Evolutionary conservation across 2,329 filamentous ascomycete genomes (phyloP).

Genomic region (Colletotrichum gloeosporioides): DNA sequence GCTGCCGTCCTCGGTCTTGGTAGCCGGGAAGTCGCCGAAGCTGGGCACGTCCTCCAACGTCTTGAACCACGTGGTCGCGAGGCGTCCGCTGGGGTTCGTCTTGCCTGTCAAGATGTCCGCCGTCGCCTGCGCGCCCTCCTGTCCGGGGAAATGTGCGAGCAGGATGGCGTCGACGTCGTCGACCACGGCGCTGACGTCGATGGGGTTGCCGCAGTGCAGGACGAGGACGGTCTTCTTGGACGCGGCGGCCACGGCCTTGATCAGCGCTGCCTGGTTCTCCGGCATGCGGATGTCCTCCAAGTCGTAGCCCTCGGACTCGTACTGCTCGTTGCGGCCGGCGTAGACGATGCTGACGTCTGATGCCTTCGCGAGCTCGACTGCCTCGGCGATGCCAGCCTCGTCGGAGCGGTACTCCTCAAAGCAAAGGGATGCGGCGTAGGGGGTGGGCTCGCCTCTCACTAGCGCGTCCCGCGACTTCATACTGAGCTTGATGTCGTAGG

Average conservation of each 20-base stretch:
- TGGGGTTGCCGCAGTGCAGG: conserved; percentile 6
- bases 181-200: conserved; percentile 17
- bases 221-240: conserved; percentile 9
- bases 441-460: conserved; percentile 11
- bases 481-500: conserved; percentile 13
- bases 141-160: conserved; percentile 17
- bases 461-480: conserved; percentile 15
- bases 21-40: conserved; percentile 16
- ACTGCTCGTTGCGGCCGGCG: conserved; percentile 19
- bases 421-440: conserved; percentile 15
- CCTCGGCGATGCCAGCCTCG: conserved; percentile 7
- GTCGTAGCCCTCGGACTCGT: conserved; percentile 22
- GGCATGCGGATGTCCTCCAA: conserved; percentile 17
- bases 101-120: conserved; percentile 15
- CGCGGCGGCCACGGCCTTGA: conserved; percentile 18
- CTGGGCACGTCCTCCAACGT: conserved; percentile 15
- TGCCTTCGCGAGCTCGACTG: neutral
- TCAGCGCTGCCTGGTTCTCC: conserved; percentile 10
- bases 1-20: conserved; percentile 2
- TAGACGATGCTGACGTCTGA: conserved; percentile 20
- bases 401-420: conserved; percentile 17
- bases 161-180: conserved; percentile 16
- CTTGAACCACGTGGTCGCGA: conserved; percentile 21
- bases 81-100: conserved; percentile 17
- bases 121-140: conserved; percentile 16